Evolutionary conservation across 202 grass and related monocot species (phyloP), one percentile per base, ranked within the genome.

Genomic region (Setaria viridis): DNA sequence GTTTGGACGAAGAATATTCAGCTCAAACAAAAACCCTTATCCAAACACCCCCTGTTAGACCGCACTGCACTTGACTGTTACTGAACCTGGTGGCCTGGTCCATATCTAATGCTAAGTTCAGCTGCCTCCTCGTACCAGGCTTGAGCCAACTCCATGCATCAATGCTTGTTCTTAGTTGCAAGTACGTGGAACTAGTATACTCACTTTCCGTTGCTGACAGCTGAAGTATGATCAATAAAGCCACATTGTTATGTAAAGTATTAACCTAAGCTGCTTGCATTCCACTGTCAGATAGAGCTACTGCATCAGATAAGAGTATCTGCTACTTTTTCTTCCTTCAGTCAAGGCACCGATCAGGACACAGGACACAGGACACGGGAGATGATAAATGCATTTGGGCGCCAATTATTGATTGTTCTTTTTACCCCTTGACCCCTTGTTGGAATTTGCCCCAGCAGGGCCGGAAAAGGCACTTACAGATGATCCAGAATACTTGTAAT

Each of bases 121-220:
- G 20, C 5, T 68, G 72, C 67, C 62, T 76, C 82, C 72, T 76
- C 7, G 72, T 43, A 43, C 10, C 48, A 41, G 8, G 60, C 9
- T 76, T 45, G 58, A 47, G 81, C 32, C 72, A 84, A n/a, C 48
- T 67, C 4, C 20, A 33, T 6, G 17, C 54, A 84, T 53, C 20
- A 21, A 56, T 66, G 47, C 11, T 20, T 45, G 47, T 42, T 67
- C 82, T 75, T 76, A 69, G 62, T 68, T 34, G 49, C 62, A 70
- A 16, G 63, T 59, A 78, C 19, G 63, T 78, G 73, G 73, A n/a
- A 77, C 63, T 78, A 85, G 29, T 70, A 49, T 85, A 50, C 12
- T 58, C n/a, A 62, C 12, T 32, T 42, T 37, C 35, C 35, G 35
- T 3, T 37, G 65, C 30, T 4, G 65, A 79, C 19, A 47, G 8